These are phyloP conservation scores for Salix caprea DNA, from an alignment of 345 rosid genomes.

Conservation along the genomic window DNA sequence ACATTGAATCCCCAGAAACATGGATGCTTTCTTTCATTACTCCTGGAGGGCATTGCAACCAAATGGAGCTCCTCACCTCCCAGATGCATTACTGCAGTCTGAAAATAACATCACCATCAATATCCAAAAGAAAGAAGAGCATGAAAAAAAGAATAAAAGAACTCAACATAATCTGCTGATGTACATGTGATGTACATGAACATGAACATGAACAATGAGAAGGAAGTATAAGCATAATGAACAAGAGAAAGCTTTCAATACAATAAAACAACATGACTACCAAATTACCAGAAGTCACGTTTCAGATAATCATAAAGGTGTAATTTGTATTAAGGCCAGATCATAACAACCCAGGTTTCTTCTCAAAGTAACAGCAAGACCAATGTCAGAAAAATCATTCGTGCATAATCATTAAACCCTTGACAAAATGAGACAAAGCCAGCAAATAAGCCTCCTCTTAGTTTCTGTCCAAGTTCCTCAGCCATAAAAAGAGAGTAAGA, in stretches of 20 bases:
- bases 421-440: background rate
- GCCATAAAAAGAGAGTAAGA: background rate
- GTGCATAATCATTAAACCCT: background rate
- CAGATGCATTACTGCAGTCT: conserved; percentile 84
- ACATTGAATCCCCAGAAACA: conserved; percentile 91
- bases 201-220: background rate
- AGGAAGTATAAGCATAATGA: background rate
- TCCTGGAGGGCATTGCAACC: conserved; percentile 79
- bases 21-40: conserved; percentile 45
- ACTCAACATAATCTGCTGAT: background rate
- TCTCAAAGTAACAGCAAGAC: background rate
- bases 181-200: conserved; percentile 2
- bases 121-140: background rate
- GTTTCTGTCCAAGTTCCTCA: background rate
- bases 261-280: background rate
- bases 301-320: background rate
- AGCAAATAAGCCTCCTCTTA: background rate
- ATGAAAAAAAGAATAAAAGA: background rate
- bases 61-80: conserved; percentile 89
- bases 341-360: background rate
- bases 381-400: background rate
- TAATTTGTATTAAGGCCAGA: background rate
- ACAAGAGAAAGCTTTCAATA: background rate
- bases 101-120: conserved; percentile 23
- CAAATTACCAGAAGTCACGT: background rate